Conservation (phyloP, 2,329 filamentous ascomycete genomes). For the Xylaria sp. region DNA sequence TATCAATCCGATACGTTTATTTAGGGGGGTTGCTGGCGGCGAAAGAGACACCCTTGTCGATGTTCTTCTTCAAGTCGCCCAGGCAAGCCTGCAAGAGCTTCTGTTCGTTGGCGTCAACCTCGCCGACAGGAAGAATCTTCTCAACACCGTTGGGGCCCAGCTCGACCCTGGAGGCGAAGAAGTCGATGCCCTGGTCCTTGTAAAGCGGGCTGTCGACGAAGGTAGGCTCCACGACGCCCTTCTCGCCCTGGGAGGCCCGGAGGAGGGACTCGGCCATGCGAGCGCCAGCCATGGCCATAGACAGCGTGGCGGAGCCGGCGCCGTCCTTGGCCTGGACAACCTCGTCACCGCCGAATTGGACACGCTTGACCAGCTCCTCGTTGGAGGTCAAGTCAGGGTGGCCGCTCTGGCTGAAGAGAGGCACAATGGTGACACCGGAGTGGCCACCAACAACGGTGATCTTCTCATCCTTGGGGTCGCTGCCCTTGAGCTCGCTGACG, state of each 20-base stretch:
- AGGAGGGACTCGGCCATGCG: conserved; percentile 87
- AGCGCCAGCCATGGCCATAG: conserved; percentile 95
- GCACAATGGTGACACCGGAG: conserved; percentile 97
- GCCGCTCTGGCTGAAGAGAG: conserved; percentile 91
- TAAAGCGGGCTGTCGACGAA: conserved; percentile 97
- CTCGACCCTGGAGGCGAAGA: conserved; percentile 95
- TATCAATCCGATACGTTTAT: conserved; percentile 43
- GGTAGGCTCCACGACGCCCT: conserved; percentile 92
- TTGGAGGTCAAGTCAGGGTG: conserved; percentile 82
- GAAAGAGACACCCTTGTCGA: conserved; percentile 79
- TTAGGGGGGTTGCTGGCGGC: conserved; percentile 62
- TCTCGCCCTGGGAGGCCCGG: conserved; percentile 89
- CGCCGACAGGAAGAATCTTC: conserved; percentile 87
- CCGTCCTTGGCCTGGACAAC: conserved; percentile 99
- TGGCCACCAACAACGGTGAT: conserved; percentile 97
- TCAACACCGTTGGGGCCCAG: conserved; percentile 95
- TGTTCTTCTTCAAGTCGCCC: conserved; percentile 89
- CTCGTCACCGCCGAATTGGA: conserved; percentile 99
- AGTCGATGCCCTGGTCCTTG: conserved; percentile 97
- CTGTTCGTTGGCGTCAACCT: conserved; percentile 84
- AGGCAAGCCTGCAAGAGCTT: conserved; percentile 85
- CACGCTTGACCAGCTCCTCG: conserved; percentile 82
- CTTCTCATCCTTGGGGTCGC: conserved; percentile 89
- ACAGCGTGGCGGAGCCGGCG: conserved; percentile 93
- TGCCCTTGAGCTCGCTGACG: conserved; percentile 90